Evolutionary conservation across 306 rosid genomes (phyloP), one percentile per base, ranked within the genome.

Genomic region (Medicago truncatula): DNA sequence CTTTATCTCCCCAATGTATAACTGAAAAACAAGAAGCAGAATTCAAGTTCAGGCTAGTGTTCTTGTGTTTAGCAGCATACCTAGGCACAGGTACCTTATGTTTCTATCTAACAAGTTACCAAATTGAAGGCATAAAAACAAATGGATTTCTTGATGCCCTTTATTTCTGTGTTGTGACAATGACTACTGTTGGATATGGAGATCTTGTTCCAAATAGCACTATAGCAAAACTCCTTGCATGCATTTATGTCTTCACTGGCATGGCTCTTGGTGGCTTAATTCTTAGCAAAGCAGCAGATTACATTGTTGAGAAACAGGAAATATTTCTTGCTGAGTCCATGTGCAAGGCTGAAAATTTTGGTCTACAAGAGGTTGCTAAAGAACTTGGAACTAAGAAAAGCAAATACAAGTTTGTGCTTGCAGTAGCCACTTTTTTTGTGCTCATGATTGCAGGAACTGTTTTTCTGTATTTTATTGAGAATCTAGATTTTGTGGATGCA

Each of bases 151-250:
- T 91, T 18, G 98, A 93, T 71, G 80, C 96, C 72, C 64, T 91
- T 50, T 93, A 91, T 85, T 87, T 93, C 74, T 89, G 89, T 84
- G 96, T 93, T 64, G 97, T 93, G 58, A 91, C 97, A 41, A 91
- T 93, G 96, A 93, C 93, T 36, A 91, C 96, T 0, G 97, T 93
- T 38, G 98, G 97, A 13, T 93, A 93, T 58, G 97, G 97, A 9
- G 97, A 93, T 76, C 96, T 93, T 80, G 98, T 91, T 8, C 97
- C 98, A 0, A 50, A 81, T 21, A 89, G 87, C 79, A 9, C 62
- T 8, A 16, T 80, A 60, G 87, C 98, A 40, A 93, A 93, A 67
- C 87, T 91, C 23, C 87, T 93, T 57, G 96, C 98, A 0, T 88
- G 89, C 78, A 21, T 87, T 67, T 89, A 84, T 83, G 98, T 93